These are phyloP conservation scores for Leptographium radiaticola DNA, from an alignment of 2,329 filamentous ascomycete species.

Conservation along the genomic window DNA sequence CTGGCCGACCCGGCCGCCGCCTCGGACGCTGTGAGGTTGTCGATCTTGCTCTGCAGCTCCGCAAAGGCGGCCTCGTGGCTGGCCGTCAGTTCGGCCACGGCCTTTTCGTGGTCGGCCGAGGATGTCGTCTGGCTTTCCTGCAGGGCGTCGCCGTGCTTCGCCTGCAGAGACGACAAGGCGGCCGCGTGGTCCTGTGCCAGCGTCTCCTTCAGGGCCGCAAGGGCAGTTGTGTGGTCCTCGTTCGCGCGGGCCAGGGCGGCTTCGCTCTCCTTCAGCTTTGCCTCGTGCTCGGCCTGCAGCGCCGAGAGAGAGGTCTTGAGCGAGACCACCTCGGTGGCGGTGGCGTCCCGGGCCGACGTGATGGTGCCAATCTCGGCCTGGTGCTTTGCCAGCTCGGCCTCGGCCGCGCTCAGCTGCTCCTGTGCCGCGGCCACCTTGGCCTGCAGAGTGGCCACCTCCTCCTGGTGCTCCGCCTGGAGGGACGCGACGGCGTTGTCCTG, in stretches of 20 bases:
- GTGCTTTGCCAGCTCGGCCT: slow-evolving; percentile 36
- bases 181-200: slow-evolving; percentile 37
- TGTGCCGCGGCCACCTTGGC: slow-evolving; percentile 33
- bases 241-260: slow-evolving; percentile 23
- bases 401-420: slow-evolving; percentile 36
- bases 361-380: slow-evolving; percentile 35
- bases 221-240: slow-evolving; percentile 34
- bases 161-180: slow-evolving; percentile 35
- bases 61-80: slow-evolving; percentile 33
- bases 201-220: slow-evolving; percentile 35
- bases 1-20: slow-evolving; percentile 30
- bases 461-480: slow-evolving; percentile 36
- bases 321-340: slow-evolving; percentile 31
- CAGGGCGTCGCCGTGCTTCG: slow-evolving; percentile 38
- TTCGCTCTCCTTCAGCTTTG: slow-evolving; percentile 24
- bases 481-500: slow-evolving; percentile 33
- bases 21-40: slow-evolving; percentile 35
- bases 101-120: slow-evolving; percentile 32
- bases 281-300: slow-evolving; percentile 27
- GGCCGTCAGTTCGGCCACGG: slow-evolving; percentile 35
- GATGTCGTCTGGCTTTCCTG: slow-evolving; percentile 30
- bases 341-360: slow-evolving; percentile 33
- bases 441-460: slow-evolving; percentile 32
- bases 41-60: slow-evolving; percentile 41
- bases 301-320: slow-evolving; percentile 38